These are phyloP conservation scores for Athelia sp. DNA, from an alignment of 1,284 basidiomycete species.

Conservation along the genomic window DNA sequence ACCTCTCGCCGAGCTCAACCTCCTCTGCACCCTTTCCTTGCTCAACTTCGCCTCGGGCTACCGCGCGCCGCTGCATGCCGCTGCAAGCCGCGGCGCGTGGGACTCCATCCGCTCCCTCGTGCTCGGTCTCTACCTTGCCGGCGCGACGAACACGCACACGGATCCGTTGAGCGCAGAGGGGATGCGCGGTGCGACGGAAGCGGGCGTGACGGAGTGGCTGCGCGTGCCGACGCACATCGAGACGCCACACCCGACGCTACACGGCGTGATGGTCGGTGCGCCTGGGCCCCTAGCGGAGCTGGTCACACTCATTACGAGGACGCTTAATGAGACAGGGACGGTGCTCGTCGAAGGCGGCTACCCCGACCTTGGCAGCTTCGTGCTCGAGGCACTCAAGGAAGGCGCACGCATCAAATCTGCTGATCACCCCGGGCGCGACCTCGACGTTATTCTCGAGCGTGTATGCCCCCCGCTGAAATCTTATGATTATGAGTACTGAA, in stretches of 20 bases:
- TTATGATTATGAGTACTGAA: slow-evolving; percentile 10
- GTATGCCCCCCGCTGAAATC: slow-evolving; percentile 31
- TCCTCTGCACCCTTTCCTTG: slow-evolving; percentile 66
- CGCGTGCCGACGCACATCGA: slow-evolving; percentile 67
- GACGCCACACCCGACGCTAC: slow-evolving; percentile 61
- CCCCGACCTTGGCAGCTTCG: slow-evolving; percentile 68
- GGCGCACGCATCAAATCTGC: slow-evolving; percentile 37
- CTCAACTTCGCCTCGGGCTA: slow-evolving; percentile 82
- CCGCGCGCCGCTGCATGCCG: slow-evolving; percentile 61
- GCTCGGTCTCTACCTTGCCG: slow-evolving; percentile 67
- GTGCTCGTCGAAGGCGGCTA: slow-evolving; percentile 59
- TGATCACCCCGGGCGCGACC: slow-evolving; percentile 28
- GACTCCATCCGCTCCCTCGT: slow-evolving; percentile 72
- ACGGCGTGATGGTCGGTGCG: slow-evolving; percentile 71
- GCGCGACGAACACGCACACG: slow-evolving; percentile 43
- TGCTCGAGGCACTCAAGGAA: slow-evolving; percentile 59
- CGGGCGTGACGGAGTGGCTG: slow-evolving; percentile 70
- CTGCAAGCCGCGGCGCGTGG: slow-evolving; percentile 73
- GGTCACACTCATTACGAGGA: slow-evolving; percentile 58
- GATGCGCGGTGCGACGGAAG: slow-evolving; percentile 46
- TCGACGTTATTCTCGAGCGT: slow-evolving; percentile 61
- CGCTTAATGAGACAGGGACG: slow-evolving; percentile 70
- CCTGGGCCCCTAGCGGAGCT: slow-evolving; percentile 73
- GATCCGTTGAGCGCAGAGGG: slow-evolving; percentile 67
- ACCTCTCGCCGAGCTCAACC: slow-evolving; percentile 64